Evolutionary conservation across 2,329 filamentous ascomycete species (phyloP).

Genomic region (Neopestalotiopsis rosae): DNA sequence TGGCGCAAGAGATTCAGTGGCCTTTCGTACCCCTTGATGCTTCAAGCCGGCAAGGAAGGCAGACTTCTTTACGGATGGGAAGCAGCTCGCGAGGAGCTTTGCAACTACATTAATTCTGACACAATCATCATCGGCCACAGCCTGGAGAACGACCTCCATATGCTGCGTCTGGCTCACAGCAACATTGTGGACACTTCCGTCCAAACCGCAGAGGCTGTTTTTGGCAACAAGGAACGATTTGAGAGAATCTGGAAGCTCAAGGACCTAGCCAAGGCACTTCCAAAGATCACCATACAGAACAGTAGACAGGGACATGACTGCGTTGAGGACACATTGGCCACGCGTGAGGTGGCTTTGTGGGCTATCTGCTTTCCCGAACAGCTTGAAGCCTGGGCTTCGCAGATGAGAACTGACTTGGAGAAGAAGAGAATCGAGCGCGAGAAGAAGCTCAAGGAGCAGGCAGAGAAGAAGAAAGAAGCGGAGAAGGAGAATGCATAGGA

Average conservation of each 20-base stretch:
- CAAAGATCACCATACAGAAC: constrained; percentile 42
- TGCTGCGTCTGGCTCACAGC: constrained; percentile 47
- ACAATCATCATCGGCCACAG: constrained; percentile 56
- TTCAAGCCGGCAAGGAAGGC: constrained; percentile 33
- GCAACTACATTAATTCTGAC: constrained; percentile 43
- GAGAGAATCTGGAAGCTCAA: constrained; percentile 41
- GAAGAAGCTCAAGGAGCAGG: constrained; percentile 10
- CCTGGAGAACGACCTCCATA: constrained; percentile 49
- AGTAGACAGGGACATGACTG: constrained; percentile 47
- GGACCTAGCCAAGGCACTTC: constrained; percentile 37
- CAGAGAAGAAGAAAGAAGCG: not conserved
- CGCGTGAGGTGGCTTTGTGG: constrained; percentile 53
- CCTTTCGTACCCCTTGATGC: constrained; percentile 37
- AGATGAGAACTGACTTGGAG: constrained; percentile 3
- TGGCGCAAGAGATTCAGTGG: constrained; percentile 46
- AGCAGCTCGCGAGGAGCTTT: constrained; percentile 47
- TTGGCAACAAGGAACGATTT: constrained; percentile 21
- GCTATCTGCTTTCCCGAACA: constrained; percentile 33
- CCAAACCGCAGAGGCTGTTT: constrained; percentile 43
- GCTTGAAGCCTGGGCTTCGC: constrained; percentile 7
- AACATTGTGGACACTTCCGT: constrained; percentile 51
- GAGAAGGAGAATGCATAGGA: not conserved
- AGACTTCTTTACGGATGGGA: constrained; percentile 45
- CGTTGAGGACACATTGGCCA: constrained; percentile 54
- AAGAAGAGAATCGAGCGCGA: constrained; percentile 5